These are phyloP conservation scores for Aspergillus carbonarius DNA, from an alignment of 2,329 filamentous ascomycete species.

Conservation along the genomic window DNA sequence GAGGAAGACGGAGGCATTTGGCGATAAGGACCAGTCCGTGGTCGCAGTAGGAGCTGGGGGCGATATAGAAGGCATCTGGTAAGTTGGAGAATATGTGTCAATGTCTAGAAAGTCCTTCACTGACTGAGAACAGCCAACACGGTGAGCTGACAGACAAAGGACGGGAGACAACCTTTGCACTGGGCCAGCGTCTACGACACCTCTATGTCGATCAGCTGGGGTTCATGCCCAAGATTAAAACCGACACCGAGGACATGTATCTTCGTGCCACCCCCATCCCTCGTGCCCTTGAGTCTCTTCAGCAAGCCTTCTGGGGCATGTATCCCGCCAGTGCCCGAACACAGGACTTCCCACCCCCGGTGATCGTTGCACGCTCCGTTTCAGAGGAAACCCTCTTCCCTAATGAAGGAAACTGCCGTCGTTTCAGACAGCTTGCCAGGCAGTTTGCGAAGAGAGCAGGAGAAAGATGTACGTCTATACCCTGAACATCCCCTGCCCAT, in stretches of 20 bases:
- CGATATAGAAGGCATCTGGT: conserved; percentile 78
- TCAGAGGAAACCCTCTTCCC: conserved; percentile 77
- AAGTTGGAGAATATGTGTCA: conserved; percentile 40
- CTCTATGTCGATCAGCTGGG: conserved; percentile 74
- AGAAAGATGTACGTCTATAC: conserved; percentile 54
- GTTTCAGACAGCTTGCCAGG: conserved; percentile 67
- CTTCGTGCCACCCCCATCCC: conserved; percentile 73
- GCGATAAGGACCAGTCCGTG: conserved; percentile 65
- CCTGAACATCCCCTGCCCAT: neutral
- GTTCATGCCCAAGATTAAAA: conserved; percentile 65
- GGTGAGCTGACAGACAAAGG: conserved; percentile 75
- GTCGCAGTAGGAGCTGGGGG: conserved; percentile 66
- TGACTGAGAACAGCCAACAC: conserved; percentile 40
- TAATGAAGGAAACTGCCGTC: conserved; percentile 71
- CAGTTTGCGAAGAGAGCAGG: conserved; percentile 72
- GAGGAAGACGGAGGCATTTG: conserved; percentile 81
- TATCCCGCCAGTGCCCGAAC: conserved; percentile 61
- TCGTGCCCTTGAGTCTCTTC: conserved; percentile 73
- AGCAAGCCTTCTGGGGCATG: conserved; percentile 72
- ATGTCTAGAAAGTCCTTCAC: neutral
- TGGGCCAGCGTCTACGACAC: conserved; percentile 66
- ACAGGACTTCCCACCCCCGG: conserved; percentile 58
- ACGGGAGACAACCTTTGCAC: conserved; percentile 66
- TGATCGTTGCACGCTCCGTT: conserved; percentile 64
- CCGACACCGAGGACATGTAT: conserved; percentile 62